These are phyloP conservation scores for Cymodocea nodosa DNA, from an alignment of 116 monocot genomes.

Conservation along the genomic window DNA sequence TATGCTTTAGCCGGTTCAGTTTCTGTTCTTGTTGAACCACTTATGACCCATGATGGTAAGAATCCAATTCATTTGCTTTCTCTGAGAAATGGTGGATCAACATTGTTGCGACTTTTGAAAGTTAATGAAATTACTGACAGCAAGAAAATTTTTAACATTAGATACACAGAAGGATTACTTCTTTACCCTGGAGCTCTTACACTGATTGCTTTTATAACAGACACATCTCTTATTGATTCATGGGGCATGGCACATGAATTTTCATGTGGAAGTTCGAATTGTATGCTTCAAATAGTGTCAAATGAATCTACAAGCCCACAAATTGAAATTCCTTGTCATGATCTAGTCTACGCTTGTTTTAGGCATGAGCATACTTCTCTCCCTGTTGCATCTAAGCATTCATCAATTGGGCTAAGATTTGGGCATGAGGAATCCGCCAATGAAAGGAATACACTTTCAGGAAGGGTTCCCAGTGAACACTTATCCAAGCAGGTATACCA, in stretches of 20 bases:
- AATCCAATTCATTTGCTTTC: constrained; percentile 34
- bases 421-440: constrained; percentile 16
- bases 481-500: constrained; percentile 29
- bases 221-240: constrained; percentile 8
- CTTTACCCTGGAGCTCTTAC: constrained; percentile 48
- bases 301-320: constrained; percentile 45
- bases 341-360: constrained; percentile 21
- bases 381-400: constrained; percentile 8
- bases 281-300: constrained; percentile 40
- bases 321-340: constrained; percentile 49
- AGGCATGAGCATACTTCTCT: constrained; percentile 4
- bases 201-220: constrained; percentile 37
- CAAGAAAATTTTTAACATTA: constrained; percentile 34
- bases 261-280: constrained; percentile 16
- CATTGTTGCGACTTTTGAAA: constrained; percentile 32
- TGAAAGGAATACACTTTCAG: constrained; percentile 28
- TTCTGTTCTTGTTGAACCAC: constrained; percentile 34
- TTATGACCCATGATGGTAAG: constrained; percentile 18
- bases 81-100: constrained; percentile 32
- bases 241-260: constrained; percentile 6
- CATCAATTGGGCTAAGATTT: constrained; percentile 13
- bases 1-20: constrained; percentile 16
- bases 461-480: constrained; percentile 20
- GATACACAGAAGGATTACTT: constrained; percentile 46
- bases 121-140: constrained; percentile 33